These are phyloP conservation scores for Halenospora varia DNA, from an alignment of 495 filamentous ascomycete species.

Conservation along the genomic window DNA sequence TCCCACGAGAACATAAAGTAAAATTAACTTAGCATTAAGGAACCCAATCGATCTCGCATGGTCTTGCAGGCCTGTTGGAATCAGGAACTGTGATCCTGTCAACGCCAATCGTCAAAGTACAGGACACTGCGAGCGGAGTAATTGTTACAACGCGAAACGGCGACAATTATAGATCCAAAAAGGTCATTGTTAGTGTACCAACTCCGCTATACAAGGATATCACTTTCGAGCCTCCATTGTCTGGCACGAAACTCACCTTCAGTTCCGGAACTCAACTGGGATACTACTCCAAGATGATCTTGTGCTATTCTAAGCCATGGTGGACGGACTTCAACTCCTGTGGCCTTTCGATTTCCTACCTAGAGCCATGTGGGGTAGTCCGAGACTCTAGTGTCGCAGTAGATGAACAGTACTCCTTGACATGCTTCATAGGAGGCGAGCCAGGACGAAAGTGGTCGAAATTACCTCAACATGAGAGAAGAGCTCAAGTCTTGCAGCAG, in stretches of 20 bases:
- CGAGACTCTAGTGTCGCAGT: constrained; percentile 36
- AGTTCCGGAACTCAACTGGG: constrained; percentile 25
- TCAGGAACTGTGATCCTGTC: constrained; percentile 22
- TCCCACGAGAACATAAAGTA: neutral
- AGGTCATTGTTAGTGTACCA: constrained; percentile 36
- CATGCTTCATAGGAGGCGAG: constrained; percentile 37
- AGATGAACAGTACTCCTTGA: constrained; percentile 34
- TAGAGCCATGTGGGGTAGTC: constrained; percentile 33
- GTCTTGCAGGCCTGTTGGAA: constrained; percentile 23
- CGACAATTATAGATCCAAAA: constrained; percentile 25
- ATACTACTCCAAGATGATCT: constrained; percentile 36
- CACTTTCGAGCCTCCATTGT: constrained; percentile 28
- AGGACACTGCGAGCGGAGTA: constrained; percentile 4
- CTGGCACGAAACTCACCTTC: constrained; percentile 21
- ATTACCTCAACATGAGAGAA: constrained; percentile 5
- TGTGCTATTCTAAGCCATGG: constrained; percentile 34
- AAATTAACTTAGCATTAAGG: constrained; percentile 19
- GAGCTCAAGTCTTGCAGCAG: neutral
- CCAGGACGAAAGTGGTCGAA: constrained; percentile 29
- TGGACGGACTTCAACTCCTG: constrained; percentile 36
- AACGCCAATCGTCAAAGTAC: constrained; percentile 20
- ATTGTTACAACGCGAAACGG: constrained; percentile 15
- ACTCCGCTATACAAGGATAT: constrained; percentile 32
- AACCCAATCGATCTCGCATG: constrained; percentile 31
- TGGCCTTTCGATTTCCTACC: constrained; percentile 30